Evolutionary conservation across 345 rosid species (phyloP), one percentile per base, ranked within the genome.

Genomic region (Limnanthes douglasii): DNA sequence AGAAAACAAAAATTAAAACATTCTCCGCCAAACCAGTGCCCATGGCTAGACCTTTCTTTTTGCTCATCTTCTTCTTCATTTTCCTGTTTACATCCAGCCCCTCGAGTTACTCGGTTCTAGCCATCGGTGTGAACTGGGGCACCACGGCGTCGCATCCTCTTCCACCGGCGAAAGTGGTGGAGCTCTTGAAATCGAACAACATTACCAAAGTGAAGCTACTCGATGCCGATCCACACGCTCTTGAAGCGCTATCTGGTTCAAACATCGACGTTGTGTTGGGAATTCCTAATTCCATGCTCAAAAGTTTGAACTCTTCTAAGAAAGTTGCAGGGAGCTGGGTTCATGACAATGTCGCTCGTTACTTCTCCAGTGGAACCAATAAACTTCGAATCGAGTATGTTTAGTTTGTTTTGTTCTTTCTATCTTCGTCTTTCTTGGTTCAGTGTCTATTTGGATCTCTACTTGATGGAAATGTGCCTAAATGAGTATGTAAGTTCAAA

Each of bases 331-430:
- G 55, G 55, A 75, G 68, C 35, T 86, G 97, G 97, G 88, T 82
- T 14, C 97, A 86, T 59, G 97, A 86, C 46, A 86, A 86, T 58
- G 85, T 82, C 67, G 82, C 94, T 51, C 94, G 97, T 48, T 86
- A 75, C 66, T 54, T 65, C 63, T 40, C 78, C 10, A 45, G 58
- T 5, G 65, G 66, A 24, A 43, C 39, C 46, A 42, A 42, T 56
- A 61, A 60, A 25, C 84, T 78, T 40, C 69, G 70, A 37, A 70
- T 86, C 40, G 75, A 75, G 93, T 86, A 75, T 33, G 62, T n/a
- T n/a, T n/a, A n/a, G n/a, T n/a, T n/a, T n/a, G n/a, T n/a, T n/a
- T n/a, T n/a, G n/a, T 29, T 53, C 17, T 36, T 34, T 21, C 14
- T 39, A 11, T 10, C 50, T 27, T 24, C 24, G 16, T 0, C 11